Base-by-base conservation (phyloP, 495 filamentous ascomycete genomes). In the Daldinia concentrica region DNA sequence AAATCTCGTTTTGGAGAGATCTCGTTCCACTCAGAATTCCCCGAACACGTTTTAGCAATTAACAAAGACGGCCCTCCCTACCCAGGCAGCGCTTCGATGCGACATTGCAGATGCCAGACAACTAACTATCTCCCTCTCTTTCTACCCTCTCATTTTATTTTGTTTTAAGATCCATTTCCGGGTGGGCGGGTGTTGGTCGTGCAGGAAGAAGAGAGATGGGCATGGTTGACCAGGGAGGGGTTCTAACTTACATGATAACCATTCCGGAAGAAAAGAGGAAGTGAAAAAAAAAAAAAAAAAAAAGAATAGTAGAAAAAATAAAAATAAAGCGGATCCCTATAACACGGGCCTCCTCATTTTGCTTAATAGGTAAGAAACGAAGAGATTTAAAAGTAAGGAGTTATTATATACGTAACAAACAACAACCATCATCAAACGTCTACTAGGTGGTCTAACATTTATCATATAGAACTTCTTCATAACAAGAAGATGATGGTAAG, bases 11-110 rank as follows among this genome's bases (percentile, higher is more conserved):
- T 71, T 65, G 66, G 71, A 62, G 70, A 73, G 69, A 66, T 77
- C 62, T 75, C 55, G 73, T 73, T 70, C 69, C 69, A 77, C 75
- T 39, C 64, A 73, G 64, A 75, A 75, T 69, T 71, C 59, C 66
- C 75, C 69, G 73, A 75, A 74, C 66, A 71, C 65, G 73, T 69
- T 76, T 69, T 75, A 67, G 72, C 70, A 75, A 73, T 69, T 73
- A 73, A 73, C 62, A 43, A 59, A 63, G 71, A 69, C 71, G 71
- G 71, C 52, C 66, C 71, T 73, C 71, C 71, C 52, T 69, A 66
- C 65, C 64, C 57, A 69, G 61, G 51, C 65, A 58, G 30, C 7
- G 58, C 26, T 48, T 69, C 66, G 62, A 73, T 69, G 45, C 66
- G 66, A 73, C 71, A 73, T 66, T 73, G 37, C 50, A 61, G 48